Evolutionary conservation across 1,139 yeast species (phyloP).

Genomic region (Williopsis jadinii): DNA sequence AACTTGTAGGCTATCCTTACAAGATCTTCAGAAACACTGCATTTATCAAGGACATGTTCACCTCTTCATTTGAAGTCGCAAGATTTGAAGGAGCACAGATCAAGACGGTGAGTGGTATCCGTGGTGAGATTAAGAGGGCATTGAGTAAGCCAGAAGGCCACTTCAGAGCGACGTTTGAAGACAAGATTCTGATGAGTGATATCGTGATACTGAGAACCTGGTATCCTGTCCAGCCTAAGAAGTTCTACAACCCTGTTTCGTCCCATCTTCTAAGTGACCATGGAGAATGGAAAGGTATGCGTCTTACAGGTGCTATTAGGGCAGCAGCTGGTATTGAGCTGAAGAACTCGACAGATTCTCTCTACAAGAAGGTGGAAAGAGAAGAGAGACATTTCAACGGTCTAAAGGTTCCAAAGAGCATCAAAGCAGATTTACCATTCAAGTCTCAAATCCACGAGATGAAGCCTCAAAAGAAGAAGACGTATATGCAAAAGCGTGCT

Average conservation of each 20-base stretch:
- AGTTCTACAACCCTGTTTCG: conserved; percentile 93
- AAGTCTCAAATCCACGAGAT: conserved; percentile 82
- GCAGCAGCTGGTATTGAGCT: conserved; percentile 65
- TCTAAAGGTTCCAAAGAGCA: conserved; percentile 72
- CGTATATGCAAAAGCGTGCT: conserved; percentile 88
- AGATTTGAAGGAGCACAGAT: conserved; percentile 97
- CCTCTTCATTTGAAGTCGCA: conserved; percentile 88
- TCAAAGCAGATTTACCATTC: conserved; percentile 79
- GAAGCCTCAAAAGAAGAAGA: conserved; percentile 81
- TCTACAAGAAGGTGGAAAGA: conserved; percentile 77
- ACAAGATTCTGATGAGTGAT: conserved; percentile 84
- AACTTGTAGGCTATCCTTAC: conserved; percentile 90
- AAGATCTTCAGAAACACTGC: conserved; percentile 95
- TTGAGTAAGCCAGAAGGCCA: conserved; percentile 94
- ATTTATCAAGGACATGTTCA: conserved; percentile 93
- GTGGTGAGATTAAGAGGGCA: conserved; percentile 97
- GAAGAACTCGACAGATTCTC: conserved; percentile 61
- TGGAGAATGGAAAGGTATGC: conserved; percentile 92
- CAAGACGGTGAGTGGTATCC: conserved; percentile 91
- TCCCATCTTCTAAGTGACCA: conserved; percentile 73
- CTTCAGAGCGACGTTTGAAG: conserved; percentile 97
- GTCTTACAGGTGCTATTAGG: conserved; percentile 88
- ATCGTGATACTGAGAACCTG: conserved; percentile 88
- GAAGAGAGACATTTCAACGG: conserved; percentile 83
- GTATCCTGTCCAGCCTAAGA: conserved; percentile 90